Evolutionary conservation across 1,284 basidiomycete genomes (phyloP).

Genomic region (Cryptococcus amylolentus): DNA sequence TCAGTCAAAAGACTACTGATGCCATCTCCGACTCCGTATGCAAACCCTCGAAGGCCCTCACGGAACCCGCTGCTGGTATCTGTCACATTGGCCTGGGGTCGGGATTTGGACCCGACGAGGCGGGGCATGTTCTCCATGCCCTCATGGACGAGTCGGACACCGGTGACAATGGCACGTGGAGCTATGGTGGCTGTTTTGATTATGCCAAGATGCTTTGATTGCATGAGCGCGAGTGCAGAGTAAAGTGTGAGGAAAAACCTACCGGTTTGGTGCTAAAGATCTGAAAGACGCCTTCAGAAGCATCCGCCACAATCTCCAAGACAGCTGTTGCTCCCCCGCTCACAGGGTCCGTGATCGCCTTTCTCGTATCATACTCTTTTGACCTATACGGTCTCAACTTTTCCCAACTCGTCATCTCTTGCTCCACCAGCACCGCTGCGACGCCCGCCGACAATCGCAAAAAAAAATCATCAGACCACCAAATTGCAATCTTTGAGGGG

Average conservation of each 20-base stretch:
- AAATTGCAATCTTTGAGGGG: constrained; percentile 55
- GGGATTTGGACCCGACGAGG: constrained; percentile 53
- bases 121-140: constrained; percentile 44
- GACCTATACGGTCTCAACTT: constrained; percentile 56
- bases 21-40: constrained; percentile 55
- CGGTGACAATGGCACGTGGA: constrained; percentile 51
- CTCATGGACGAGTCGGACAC: constrained; percentile 34
- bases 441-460: constrained; percentile 58
- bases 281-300: constrained; percentile 51
- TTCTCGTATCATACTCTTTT: constrained; percentile 56
- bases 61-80: constrained; percentile 53
- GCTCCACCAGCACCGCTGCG: constrained; percentile 56
- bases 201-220: constrained; percentile 48
- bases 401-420: constrained; percentile 52
- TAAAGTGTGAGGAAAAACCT: constrained; percentile 33
- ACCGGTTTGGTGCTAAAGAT: constrained; percentile 47
- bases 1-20: constrained; percentile 58
- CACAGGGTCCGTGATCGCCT: constrained; percentile 52
- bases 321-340: constrained; percentile 55
- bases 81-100: constrained; percentile 50
- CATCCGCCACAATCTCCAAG: constrained; percentile 56
- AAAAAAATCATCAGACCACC: constrained; percentile 59
- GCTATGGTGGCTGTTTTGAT: constrained; percentile 50
- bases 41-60: constrained; percentile 52
- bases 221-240: neutral